Evolutionary conservation across 2,329 filamentous ascomycete genomes (phyloP), one percentile per base, ranked within the genome.

Genomic region (Colletotrichum lentis): DNA sequence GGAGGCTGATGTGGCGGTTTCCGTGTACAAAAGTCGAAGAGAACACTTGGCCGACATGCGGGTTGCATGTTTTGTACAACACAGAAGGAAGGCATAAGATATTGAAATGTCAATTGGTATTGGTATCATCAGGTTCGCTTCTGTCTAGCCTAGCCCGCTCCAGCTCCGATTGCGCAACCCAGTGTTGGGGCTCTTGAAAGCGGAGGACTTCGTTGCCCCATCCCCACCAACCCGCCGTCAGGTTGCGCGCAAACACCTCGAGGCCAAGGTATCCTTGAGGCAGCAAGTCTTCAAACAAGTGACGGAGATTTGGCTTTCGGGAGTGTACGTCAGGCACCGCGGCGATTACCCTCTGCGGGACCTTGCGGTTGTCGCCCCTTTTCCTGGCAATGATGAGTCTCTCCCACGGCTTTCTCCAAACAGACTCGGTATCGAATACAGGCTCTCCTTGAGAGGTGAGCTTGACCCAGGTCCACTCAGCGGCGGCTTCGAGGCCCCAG

Each of bases 391-490:
- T 79, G 16, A 95, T 78, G 27, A 94, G 77, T 56, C 90, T 83
- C 77, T 96, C 92, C 84, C 92, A 95, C 0, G 92, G 91, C 77
- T 90, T 93, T 71, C 91, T 84, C 89, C 89, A 92, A 2, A 77
- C 69, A 3, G 86, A 86, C 39, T 89, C 84, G 2, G 92, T 63
- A 39, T 84, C 77, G 67, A 85, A 86, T 35, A 94, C 82, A 0
- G 91, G 89, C 74, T 91, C 87, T 0, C 92, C 92, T 0, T 76
- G 71, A 0, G 77, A 76, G 0, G 92, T 92, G 12, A 91, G 84
- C 76, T 96, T 96, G 56, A 94, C 77, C 92, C 92, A 96, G 2
- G 88, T 83, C 91, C 92, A 95, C 75, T 94, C 90, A 56, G 89
- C 86, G 0, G 87, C 81, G 12, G 87, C 74, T 59, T 89, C 83